These are phyloP conservation scores for Funneliformis mosseae DNA, from an alignment of 192 early-diverging fungal species.

Conservation along the genomic window DNA sequence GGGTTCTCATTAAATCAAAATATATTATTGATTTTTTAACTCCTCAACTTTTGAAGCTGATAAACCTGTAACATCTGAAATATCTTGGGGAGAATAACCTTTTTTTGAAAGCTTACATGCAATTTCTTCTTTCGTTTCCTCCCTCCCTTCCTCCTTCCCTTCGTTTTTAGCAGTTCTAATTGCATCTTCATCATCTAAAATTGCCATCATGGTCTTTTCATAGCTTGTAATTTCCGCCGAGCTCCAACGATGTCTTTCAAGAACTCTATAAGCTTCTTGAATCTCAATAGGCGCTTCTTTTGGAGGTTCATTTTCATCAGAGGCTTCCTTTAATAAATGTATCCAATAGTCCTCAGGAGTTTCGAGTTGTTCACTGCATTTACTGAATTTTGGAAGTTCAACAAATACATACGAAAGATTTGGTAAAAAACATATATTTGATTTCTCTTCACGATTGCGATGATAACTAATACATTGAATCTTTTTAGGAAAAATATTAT, in stretches of 20 bases:
- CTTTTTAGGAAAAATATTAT: conserved; percentile 5
- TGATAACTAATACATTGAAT: conserved; percentile 1
- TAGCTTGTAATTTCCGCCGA: background rate
- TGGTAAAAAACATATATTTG: conserved; percentile 2
- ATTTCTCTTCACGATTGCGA: background rate
- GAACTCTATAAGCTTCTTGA: background rate
- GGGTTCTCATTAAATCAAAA: too few relatives aligned
- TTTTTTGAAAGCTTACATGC: background rate
- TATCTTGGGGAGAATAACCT: background rate
- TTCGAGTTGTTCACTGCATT: background rate
- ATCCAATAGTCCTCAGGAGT: conserved; percentile 3
- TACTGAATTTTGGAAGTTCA: conserved; percentile 6
- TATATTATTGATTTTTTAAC: too few relatives aligned
- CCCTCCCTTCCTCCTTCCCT: background rate
- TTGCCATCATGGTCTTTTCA: background rate
- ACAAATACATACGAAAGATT: conserved; percentile 9
- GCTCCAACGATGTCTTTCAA: background rate
- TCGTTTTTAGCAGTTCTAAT: background rate
- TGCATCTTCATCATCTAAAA: background rate
- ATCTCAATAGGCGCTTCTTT: background rate
- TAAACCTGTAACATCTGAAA: background rate
- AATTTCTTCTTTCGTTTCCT: background rate
- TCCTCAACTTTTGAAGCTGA: background rate
- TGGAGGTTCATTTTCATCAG: background rate
- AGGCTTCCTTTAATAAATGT: conserved; percentile 1